Evolutionary conservation across 2,329 filamentous ascomycete genomes (phyloP), one percentile per base, ranked within the genome.

Genomic region (Apiospora arundinis): DNA sequence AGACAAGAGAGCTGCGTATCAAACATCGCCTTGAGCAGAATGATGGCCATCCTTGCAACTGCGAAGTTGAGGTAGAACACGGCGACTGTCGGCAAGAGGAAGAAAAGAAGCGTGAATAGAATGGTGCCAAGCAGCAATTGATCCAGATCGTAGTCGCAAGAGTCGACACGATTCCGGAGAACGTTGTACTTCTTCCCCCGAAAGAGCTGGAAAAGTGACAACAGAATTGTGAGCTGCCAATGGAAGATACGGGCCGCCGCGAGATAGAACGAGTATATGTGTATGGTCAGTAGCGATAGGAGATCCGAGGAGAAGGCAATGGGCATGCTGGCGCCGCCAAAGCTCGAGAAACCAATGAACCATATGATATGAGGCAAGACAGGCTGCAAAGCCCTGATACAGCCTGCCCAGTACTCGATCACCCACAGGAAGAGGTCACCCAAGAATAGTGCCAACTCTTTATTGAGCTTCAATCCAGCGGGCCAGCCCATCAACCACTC

Each of bases 11-110:
- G 88, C 77, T 95, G 88, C 2, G 95, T 98, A 82, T 99, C 96
- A 71, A 99, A 91, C 21, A 90, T 88, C 16, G 95, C 97, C 82
- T 98, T 99, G 73, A 98, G 85, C 16, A 92, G 92, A 74, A 99
- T 99, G 76, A 98, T 98, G 74, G 92, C 90, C 93, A 99, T 98
- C 68, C 97, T 90, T 46, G 95, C 95, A 73, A 94, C 91, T 67
- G 97, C 95, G 83, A 99, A 99, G 56, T 97, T 97, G 72, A 98
- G 87, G 79, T 99, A 99, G 80, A 98, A 99, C 60, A 99, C 96
- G 69, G 95, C 90, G 32, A 99, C 95, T 0, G 96, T 99, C 0
- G 96, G 96, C 4, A 99, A 86, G 21, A 99, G 87, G 81, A 98
- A 99, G 83, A 97, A 97, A 1, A 99, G 88, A 9, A 99, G 86